These are phyloP conservation scores for Wallacemonas rigidus DNA, from an alignment of 208 protist species.

Conservation along the genomic window DNA sequence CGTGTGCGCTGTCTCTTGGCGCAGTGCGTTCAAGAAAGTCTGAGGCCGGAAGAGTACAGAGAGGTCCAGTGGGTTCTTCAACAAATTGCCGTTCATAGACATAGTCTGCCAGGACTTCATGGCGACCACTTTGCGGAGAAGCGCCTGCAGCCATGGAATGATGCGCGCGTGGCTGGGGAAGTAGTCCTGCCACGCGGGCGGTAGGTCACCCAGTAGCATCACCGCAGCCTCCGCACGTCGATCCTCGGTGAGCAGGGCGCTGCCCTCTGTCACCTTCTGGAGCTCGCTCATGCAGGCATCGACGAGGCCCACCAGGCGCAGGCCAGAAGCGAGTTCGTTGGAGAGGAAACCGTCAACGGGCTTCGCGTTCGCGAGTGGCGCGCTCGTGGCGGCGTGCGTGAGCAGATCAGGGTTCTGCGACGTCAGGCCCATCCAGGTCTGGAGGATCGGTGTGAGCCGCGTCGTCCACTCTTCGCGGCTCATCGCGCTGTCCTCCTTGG, in stretches of 20 bases:
- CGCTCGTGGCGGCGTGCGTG: conserved; percentile 22
- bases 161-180: conserved; percentile 88
- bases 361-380: conserved; percentile 26
- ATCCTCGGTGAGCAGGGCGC: conserved; percentile 80
- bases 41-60: conserved; percentile 89
- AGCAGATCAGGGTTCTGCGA: conserved; percentile 65
- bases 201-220: conserved; percentile 89
- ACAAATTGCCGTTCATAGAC: conserved; percentile 55
- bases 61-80: conserved; percentile 78
- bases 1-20: conserved; percentile 93
- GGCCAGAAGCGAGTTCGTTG: conserved; percentile 80
- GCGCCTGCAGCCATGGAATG: conserved; percentile 85
- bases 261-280: conserved; percentile 88
- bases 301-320: conserved; percentile 74
- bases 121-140: conserved; percentile 77
- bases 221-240: conserved; percentile 70
- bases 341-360: conserved; percentile 91
- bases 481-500: conserved; percentile 54
- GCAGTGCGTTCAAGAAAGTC: conserved; percentile 96
- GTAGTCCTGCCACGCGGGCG: conserved; percentile 79
- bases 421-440: conserved; percentile 81
- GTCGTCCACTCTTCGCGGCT: conserved; percentile 89
- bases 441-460: conserved; percentile 82
- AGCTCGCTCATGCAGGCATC: conserved; percentile 81
- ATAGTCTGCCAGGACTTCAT: conserved; percentile 73